These are phyloP conservation scores for Agrocybe chaxingu DNA, from an alignment of 768 basidiomycete species.

Conservation along the genomic window DNA sequence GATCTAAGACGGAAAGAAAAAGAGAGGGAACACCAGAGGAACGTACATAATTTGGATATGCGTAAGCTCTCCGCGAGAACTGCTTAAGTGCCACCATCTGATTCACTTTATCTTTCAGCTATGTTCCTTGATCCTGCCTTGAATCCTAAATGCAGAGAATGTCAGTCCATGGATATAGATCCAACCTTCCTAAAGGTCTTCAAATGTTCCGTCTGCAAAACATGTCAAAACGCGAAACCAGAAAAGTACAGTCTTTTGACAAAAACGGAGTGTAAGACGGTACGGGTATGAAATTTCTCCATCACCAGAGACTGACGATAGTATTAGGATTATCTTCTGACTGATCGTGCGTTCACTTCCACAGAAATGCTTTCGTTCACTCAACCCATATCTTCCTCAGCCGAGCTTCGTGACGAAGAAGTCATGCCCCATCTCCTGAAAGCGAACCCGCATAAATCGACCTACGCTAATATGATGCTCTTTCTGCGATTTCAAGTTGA, in stretches of 20 bases:
- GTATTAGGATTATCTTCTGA: constrained; percentile 87
- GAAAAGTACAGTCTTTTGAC: constrained; percentile 95
- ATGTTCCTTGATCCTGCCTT: constrained; percentile 68
- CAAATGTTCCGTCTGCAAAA: constrained; percentile 80
- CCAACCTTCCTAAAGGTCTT: constrained; percentile 79
- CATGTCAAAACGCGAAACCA: constrained; percentile 84
- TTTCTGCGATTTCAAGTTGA: constrained; percentile 93
- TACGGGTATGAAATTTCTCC: constrained; percentile 25
- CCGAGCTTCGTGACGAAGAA: constrained; percentile 91
- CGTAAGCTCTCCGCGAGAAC: constrained; percentile 39
- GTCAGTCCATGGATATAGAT: constrained; percentile 87
- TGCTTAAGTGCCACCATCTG: background rate
- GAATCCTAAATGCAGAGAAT: constrained; percentile 86
- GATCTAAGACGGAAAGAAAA: constrained; percentile 74
- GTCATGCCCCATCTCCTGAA: constrained; percentile 90
- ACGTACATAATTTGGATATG: constrained; percentile 71
- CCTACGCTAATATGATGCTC: constrained; percentile 99
- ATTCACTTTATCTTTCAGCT: constrained; percentile 40
- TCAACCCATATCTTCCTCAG: constrained; percentile 33
- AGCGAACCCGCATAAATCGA: constrained; percentile 92
- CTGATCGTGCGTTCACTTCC: constrained; percentile 65
- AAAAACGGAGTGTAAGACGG: constrained; percentile 98
- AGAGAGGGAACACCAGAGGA: constrained; percentile 75
- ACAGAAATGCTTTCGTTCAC: background rate
- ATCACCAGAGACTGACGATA: background rate